Percentiles rank a stretch among this genome's conserved stretches.
These are phyloP conservation scores for Ascochyta koolunga DNA, from an alignment of 2,329 filamentous ascomycete species.

Conservation along the genomic window DNA sequence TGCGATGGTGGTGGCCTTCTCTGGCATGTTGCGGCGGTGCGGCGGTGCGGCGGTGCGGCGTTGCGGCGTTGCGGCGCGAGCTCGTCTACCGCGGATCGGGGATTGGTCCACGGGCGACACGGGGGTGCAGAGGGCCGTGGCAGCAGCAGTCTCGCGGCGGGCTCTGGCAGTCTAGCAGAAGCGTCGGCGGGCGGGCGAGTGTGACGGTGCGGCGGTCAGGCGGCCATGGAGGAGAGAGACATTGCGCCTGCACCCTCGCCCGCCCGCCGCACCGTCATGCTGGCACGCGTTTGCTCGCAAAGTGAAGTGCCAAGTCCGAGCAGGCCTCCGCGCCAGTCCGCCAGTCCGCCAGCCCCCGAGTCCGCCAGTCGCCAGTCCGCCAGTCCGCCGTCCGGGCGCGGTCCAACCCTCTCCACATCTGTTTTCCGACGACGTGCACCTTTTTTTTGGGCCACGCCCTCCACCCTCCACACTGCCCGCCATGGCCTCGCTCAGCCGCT, in stretches of 20 bases:
- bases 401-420: constrained; percentile 37
- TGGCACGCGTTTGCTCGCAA: constrained; percentile 35
- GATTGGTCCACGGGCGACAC: constrained; percentile 26
- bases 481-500: constrained; percentile 43
- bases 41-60: no score
- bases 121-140: constrained; percentile 14
- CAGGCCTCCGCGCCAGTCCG: constrained; percentile 18
- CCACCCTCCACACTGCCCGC: constrained; percentile 22
- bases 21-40: no score
- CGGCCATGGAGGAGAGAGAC: no score
- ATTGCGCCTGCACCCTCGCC: no score
- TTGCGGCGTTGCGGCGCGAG: constrained; percentile 33
- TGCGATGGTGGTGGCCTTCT: constrained; percentile 81
- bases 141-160: no score
- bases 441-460: constrained; percentile 16
- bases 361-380: no score
- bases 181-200: constrained; percentile 10
- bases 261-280: constrained; percentile 22
- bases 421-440: constrained; percentile 21
- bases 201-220: no score
- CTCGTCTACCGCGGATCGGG: constrained; percentile 14
- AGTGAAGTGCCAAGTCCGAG: constrained; percentile 22
- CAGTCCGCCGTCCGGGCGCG: no score
- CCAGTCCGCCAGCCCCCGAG: no score
- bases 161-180: constrained; percentile 2